A percentile compares a stretch with the other conserved stretches of the same genome.
Conservation (phyloP, 768 basidiomycete genomes). For the Amanita fuliginea region DNA sequence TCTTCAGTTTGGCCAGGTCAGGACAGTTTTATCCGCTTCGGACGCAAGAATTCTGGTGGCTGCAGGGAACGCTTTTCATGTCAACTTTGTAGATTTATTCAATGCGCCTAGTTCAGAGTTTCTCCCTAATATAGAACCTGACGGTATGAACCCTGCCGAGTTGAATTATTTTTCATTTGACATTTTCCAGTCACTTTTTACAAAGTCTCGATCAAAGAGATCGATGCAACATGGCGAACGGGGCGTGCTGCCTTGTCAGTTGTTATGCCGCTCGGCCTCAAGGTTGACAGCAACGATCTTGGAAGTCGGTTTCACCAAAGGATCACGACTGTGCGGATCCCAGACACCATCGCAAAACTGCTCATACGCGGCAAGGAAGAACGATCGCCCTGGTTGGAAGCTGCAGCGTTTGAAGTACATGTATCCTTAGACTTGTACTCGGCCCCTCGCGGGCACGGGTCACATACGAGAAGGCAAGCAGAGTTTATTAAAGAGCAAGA, state of each 20-base stretch:
- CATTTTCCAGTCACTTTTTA: conserved; percentile 65
- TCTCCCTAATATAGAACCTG: conserved; percentile 54
- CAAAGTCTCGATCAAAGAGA: conserved; percentile 44
- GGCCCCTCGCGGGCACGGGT: conserved; percentile 45
- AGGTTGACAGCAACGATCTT: conserved; percentile 64
- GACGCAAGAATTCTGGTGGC: conserved; percentile 41
- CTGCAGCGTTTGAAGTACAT: conserved; percentile 41
- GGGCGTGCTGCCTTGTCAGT: conserved; percentile 44
- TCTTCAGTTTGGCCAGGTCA: conserved; percentile 56
- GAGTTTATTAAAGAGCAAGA: conserved; percentile 69
- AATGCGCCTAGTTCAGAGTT: conserved; percentile 77
- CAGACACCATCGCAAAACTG: conserved; percentile 35
- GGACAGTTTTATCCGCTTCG: conserved; percentile 40
- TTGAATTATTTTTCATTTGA: not conserved
- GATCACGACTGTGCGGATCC: conserved; percentile 48
- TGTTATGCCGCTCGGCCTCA: conserved; percentile 46
- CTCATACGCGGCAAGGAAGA: conserved; percentile 32
- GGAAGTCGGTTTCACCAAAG: conserved; percentile 59
- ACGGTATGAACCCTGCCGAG: conserved; percentile 38
- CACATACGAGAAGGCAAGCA: conserved; percentile 40
- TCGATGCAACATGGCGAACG: conserved; percentile 48
- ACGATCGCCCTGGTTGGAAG: conserved; percentile 56
- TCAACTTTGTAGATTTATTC: conserved; percentile 63
- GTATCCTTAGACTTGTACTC: conserved; percentile 59
- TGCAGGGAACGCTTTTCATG: conserved; percentile 44